These are phyloP conservation scores for Candida sanyiensis DNA, from an alignment of 805 yeast species.

Conservation along the genomic window DNA sequence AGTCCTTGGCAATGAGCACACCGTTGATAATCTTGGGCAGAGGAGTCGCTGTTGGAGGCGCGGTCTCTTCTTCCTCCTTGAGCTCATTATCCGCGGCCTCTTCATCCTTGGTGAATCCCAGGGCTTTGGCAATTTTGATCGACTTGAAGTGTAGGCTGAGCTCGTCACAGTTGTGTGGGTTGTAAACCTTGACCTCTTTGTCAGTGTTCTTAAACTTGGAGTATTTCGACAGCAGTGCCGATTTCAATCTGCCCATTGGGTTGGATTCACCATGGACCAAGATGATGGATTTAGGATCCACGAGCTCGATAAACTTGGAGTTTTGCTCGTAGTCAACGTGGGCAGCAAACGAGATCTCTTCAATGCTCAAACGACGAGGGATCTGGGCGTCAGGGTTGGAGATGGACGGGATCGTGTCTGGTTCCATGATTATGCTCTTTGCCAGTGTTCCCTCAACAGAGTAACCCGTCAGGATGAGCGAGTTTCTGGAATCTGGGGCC, in stretches of 20 bases:
- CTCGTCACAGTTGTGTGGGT: slow-evolving; percentile 86
- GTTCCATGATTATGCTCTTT: slow-evolving; percentile 79
- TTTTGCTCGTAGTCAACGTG: slow-evolving; percentile 97
- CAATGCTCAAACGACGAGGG: slow-evolving; percentile 82
- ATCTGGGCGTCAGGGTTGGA: slow-evolving; percentile 76
- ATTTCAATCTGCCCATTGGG: slow-evolving; percentile 97
- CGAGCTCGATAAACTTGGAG: slow-evolving; percentile 80
- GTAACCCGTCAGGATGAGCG: slow-evolving; percentile 89
- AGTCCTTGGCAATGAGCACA: slow-evolving; percentile 84
- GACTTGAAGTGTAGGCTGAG: slow-evolving; percentile 76
- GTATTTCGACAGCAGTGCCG: slow-evolving; percentile 86
- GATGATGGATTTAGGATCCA: slow-evolving; percentile 79
- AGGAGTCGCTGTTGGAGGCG: slow-evolving; percentile 26
- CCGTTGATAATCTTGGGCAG: slow-evolving; percentile 56
- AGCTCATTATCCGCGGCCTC: not conserved
- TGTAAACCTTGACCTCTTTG: slow-evolving; percentile 83
- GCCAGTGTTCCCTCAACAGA: slow-evolving; percentile 99
- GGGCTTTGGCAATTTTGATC: slow-evolving; percentile 72
- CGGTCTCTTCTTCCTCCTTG: not conserved
- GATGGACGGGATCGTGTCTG: slow-evolving; percentile 80
- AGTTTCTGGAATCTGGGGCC: slow-evolving; percentile 94
- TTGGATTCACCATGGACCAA: slow-evolving; percentile 96
- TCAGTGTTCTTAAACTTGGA: slow-evolving; percentile 77
- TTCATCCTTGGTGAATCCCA: slow-evolving; percentile 51
- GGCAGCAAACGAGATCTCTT: slow-evolving; percentile 98